Conservation (phyloP, 768 basidiomycete species). For the Leccinellum rugosiceps region DNA sequence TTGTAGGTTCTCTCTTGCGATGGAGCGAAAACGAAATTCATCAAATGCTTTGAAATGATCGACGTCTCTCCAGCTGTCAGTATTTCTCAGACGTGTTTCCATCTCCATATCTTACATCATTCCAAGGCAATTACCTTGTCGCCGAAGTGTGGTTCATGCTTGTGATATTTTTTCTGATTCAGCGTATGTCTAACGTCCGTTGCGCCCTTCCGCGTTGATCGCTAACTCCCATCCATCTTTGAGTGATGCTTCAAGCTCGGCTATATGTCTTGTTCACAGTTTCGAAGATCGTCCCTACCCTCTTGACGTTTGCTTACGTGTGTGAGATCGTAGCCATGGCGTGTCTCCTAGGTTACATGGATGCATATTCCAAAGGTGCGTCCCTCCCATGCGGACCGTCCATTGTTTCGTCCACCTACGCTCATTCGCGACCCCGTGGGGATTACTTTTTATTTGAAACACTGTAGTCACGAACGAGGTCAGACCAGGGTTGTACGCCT, state of each 20-base stretch:
- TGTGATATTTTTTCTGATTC: conserved; percentile 1
- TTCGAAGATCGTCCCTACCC: conserved; percentile 1
- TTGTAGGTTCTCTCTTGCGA: conserved; percentile 8
- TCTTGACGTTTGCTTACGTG: conserved; percentile 9
- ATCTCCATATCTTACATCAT: neutral
- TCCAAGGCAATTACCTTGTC: conserved; percentile 7
- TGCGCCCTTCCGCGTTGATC: neutral
- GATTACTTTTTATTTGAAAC: neutral
- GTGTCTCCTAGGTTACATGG: neutral
- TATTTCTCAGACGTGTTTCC: neutral
- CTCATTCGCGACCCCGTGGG: neutral
- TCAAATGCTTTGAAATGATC: neutral
- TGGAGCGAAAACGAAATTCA: neutral
- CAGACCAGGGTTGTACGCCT: neutral
- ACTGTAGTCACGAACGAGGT: conserved; percentile 11
- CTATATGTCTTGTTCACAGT: conserved; percentile 9
- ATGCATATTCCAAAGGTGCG: conserved; percentile 2
- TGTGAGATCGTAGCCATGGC: conserved; percentile 9
- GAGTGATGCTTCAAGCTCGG: conserved; percentile 15
- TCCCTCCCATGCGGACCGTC: neutral
- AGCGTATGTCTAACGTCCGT: neutral
- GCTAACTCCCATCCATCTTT: neutral
- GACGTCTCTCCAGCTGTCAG: conserved; percentile 4
- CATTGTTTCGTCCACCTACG: neutral
- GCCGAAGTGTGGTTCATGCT: conserved; percentile 1